phyloP scores from a whole-genome alignment of 768 basidiomycete species.

The Lenzites betulinus region DNA sequence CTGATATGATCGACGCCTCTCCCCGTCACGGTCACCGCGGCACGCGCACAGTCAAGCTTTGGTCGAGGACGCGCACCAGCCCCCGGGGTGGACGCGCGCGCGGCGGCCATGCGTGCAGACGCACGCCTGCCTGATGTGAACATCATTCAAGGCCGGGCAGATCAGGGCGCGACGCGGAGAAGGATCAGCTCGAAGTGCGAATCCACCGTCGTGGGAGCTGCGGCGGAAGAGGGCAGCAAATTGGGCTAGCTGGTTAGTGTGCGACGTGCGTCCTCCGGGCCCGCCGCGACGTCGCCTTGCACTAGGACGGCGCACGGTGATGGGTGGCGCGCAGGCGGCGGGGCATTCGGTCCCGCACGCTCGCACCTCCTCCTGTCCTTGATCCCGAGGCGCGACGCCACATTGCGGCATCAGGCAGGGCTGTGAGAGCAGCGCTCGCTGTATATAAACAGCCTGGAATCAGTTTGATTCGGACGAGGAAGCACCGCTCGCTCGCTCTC shows the following conservation, averaged over 20 bases:
- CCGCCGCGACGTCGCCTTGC: not conserved
- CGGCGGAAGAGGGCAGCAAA: not conserved
- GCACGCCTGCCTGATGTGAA: not conserved
- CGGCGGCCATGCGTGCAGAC: not conserved
- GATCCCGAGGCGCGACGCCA: not conserved
- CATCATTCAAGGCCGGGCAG: constrained; percentile 7
- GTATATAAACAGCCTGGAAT: constrained; percentile 9
- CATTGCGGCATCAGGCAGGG: not conserved
- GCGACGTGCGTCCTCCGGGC: not conserved
- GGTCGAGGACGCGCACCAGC: not conserved
- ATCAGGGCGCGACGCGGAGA: constrained; percentile 5
- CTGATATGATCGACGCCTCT: constrained; percentile 6
- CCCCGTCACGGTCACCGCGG: not conserved
- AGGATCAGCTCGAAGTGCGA: constrained; percentile 12
- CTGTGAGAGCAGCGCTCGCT: constrained; percentile 2
- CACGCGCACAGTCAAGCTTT: not conserved
- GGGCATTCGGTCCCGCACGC: not conserved
- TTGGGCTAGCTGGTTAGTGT: not conserved
- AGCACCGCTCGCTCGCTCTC: not conserved
- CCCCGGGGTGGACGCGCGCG: not conserved
- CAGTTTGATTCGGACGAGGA: constrained; percentile 5
- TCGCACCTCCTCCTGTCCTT: not conserved
- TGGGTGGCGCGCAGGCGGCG: not conserved
- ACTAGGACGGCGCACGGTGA: not conserved
- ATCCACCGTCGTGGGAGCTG: constrained; percentile 1